phyloP scores from a whole-genome alignment of 148 eudicot species.

The Polygonum aviculare region DNA sequence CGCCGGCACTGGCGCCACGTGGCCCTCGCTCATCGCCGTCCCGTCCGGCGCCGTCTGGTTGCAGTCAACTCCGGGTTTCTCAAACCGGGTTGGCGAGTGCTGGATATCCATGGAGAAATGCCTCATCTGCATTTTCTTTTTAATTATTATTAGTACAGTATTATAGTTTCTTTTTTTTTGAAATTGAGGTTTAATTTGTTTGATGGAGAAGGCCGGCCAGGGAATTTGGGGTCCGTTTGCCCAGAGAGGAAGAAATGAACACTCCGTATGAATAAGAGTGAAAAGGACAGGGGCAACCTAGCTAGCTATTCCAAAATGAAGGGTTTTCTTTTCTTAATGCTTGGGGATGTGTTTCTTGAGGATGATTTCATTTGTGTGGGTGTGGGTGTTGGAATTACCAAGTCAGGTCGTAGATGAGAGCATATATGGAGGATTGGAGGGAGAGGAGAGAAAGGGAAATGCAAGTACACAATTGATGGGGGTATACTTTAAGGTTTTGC shows the following conservation, averaged over 20 bases:
- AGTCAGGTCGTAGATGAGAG: not conserved
- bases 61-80: constrained; percentile 12
- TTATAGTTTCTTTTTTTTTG: no score
- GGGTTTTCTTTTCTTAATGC: not conserved
- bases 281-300: not conserved
- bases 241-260: no score
- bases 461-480: constrained; percentile 13
- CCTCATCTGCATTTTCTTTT: not conserved
- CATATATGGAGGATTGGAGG: constrained; percentile 4
- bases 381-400: not conserved
- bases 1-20: not conserved
- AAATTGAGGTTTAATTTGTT: no score
- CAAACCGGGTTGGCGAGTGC: not conserved
- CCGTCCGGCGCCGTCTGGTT: not conserved
- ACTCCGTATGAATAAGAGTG: not conserved
- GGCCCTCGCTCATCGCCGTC: not conserved
- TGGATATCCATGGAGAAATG: not conserved
- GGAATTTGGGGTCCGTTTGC: no score
- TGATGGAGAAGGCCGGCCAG: no score
- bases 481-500: constrained; percentile 22
- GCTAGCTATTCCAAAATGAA: not conserved
- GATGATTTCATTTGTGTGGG: not conserved
- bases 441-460: not conserved
- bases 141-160: no score
- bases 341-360: constrained; percentile 3